phyloP scores from a whole-genome alignment of 2,329 filamentous ascomycete species.

The Aspergillus persii region DNA sequence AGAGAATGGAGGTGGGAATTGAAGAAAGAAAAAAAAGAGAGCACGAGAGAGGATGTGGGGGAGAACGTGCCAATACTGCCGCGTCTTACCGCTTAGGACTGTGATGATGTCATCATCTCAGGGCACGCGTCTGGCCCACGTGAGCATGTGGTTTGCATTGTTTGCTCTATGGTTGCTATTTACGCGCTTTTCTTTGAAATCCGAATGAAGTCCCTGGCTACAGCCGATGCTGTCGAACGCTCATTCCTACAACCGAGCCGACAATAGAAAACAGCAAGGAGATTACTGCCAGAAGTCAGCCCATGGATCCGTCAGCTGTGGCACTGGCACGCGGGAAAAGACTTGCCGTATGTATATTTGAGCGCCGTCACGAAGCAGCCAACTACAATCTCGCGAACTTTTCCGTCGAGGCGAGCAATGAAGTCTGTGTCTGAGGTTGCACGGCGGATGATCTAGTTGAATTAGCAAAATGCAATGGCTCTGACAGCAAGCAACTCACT shows the following conservation, averaged over 20 bases:
- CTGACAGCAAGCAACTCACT: slow-evolving; percentile 6
- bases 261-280: neutral
- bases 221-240: neutral
- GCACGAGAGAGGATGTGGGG: neutral
- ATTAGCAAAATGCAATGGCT: too few species aligned
- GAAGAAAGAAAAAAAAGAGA: neutral
- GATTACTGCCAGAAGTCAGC: neutral
- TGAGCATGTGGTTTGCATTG: neutral
- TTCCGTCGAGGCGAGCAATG: slow-evolving; percentile 31
- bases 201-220: neutral
- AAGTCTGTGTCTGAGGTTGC: slow-evolving; percentile 43
- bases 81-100: neutral
- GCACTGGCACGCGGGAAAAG: neutral
- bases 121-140: too few species aligned
- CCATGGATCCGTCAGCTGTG: neutral
- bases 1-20: neutral
- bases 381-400: slow-evolving; percentile 27
- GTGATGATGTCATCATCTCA: neutral
- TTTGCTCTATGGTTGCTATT: too few species aligned
- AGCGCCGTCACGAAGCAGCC: slow-evolving; percentile 28
- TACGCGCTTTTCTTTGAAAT: too few species aligned
- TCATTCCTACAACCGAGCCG: neutral
- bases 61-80: neutral
- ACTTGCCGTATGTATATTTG: slow-evolving; percentile 29
- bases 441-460: slow-evolving; percentile 40